Evolutionary conservation across 2,329 filamentous ascomycete species (phyloP), one percentile per base, ranked within the genome.

Genomic region (Nemania abortiva): DNA sequence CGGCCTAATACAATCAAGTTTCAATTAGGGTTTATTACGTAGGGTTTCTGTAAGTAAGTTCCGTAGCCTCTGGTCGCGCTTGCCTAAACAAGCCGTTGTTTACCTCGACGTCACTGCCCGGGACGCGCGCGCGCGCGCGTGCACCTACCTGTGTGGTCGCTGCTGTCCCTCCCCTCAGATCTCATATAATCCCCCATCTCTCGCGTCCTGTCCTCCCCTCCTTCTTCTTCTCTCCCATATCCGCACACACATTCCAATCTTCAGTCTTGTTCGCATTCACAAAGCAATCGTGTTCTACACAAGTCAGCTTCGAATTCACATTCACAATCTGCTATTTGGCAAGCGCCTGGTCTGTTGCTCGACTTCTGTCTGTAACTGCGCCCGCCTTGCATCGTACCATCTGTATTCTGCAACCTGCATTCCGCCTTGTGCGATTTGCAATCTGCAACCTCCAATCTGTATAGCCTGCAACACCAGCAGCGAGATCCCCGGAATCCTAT

Each of bases 1-100:
- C 34, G 10, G 37, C 29, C 18, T 7, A 65, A 37, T 27, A n/a
- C 18, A 4, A 13, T 13, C 18, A 20, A 4, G n/a, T 22, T 55
- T 9, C 52, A 55, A 34, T 55, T 55, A 55, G 34, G 34, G 39
- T 11, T 18, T 31, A 11, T 31, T 34, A 47, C 31, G 39, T 34
- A 63, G 31, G n/a, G 22, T 18, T 13, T 53, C 20, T 45, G 15
- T 13, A n/a, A 18, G 68, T 70, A 60, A 68, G 68, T 70, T 13
- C 22, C 31, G 34, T 34, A 13, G 37, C 37, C 29, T 61, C 54
- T 50, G 20, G 55, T 67, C 47, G 49, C 45, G 13, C 29, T 31
- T 67, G 49, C 63, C 56, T 37, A 39, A 63, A 54, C 7, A 15
- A 10, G 52, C 9, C 5, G 34, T 47, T 49, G 56, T 63, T 42